A percentile compares a stretch with the other conserved stretches of the same genome.
Evolutionary conservation across 495 filamentous ascomycete species (phyloP).

Genomic region (Chaetomidium leptoderma): DNA sequence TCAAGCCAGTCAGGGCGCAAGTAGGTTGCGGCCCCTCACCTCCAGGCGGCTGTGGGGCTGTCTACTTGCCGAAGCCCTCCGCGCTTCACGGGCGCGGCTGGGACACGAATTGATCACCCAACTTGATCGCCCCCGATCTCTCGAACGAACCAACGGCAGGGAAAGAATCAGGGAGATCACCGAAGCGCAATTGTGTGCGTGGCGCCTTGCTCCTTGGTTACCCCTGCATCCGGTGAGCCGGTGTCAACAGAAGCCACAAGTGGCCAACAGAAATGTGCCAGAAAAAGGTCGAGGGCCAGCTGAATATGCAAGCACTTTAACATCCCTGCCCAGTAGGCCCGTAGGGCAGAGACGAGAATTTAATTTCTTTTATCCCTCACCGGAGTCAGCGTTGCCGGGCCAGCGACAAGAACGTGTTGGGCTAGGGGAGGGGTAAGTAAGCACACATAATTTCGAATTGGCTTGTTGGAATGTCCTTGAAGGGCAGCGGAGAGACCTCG

Average conservation of each 20-base stretch:
- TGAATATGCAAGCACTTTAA: constrained; percentile 30
- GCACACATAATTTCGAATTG: neutral
- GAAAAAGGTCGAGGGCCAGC: constrained; percentile 10
- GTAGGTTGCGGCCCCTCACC: too few species aligned
- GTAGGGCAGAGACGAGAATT: constrained; percentile 12
- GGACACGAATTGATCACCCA: neutral
- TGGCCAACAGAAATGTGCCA: too few species aligned
- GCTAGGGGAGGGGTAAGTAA: neutral
- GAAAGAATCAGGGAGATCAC: neutral
- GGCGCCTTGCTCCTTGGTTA: neutral
- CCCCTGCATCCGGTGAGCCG: neutral
- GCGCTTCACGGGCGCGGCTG: too few species aligned
- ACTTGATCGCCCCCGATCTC: neutral
- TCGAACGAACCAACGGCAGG: neutral
- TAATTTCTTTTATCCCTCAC: constrained; percentile 11
- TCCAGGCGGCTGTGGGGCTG: too few species aligned
- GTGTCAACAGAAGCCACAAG: neutral
- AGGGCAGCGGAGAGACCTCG: neutral
- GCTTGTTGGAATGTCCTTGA: neutral
- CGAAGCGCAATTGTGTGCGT: neutral
- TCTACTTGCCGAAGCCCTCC: neutral
- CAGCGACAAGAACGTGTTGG: neutral
- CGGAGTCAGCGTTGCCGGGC: neutral
- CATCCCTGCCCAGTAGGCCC: constrained; percentile 21
- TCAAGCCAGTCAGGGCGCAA: neutral